phyloP scores from a whole-genome alignment of 257 asterid species.

The Anisodus tanguticus region DNA sequence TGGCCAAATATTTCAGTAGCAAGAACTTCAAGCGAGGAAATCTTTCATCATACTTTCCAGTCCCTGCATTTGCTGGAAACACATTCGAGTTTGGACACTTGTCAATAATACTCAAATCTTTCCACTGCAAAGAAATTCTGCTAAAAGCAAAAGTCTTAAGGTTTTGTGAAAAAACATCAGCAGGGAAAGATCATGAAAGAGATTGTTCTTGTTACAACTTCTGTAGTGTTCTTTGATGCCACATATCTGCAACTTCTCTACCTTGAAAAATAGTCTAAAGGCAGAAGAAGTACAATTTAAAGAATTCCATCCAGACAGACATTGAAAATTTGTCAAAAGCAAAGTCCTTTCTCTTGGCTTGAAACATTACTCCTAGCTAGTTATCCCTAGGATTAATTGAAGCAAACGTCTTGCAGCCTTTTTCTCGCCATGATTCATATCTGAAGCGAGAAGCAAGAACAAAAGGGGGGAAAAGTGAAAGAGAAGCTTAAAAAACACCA shows the following conservation, averaged over 20 bases:
- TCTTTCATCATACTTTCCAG: background rate
- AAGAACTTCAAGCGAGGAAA: background rate
- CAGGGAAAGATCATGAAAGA: no score
- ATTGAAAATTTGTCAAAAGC: slow-evolving; percentile 4
- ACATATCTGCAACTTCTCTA: background rate
- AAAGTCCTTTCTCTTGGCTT: background rate
- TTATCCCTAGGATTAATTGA: no score
- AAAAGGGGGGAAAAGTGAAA: no score
- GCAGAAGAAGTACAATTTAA: background rate
- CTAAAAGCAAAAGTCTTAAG: background rate
- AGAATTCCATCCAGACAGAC: background rate
- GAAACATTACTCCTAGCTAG: no score
- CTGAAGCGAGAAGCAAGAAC: no score
- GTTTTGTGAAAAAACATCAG: slow-evolving; percentile 12
- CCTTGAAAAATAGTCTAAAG: background rate
- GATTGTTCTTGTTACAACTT: background rate
- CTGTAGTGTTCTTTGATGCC: background rate
- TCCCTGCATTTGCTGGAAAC: background rate
- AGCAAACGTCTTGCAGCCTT: no score
- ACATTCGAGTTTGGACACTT: background rate
- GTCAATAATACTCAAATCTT: background rate
- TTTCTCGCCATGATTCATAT: no score
- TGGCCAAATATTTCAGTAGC: background rate
- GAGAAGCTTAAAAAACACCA: no score
- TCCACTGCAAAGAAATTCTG: background rate